phyloP scores from a whole-genome alignment of 1,139 yeast species.

The Geotrichum cucujoidarum region DNA sequence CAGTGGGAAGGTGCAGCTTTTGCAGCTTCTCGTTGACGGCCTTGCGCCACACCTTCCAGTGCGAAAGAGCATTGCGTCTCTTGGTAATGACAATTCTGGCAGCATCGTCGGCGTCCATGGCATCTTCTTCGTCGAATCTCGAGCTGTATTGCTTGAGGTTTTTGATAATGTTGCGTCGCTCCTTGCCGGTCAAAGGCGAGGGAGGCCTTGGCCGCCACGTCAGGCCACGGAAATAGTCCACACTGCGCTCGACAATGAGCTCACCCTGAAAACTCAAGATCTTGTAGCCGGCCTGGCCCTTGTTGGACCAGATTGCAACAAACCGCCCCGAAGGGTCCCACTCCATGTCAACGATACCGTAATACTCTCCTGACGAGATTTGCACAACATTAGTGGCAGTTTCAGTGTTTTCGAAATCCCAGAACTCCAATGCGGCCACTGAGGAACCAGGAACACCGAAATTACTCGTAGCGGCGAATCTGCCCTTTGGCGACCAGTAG shows the following conservation, averaged over 20 bases:
- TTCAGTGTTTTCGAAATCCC: conserved; percentile 60
- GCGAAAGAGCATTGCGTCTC: conserved; percentile 76
- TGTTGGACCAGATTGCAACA: conserved; percentile 75
- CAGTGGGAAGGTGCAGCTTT: conserved; percentile 40
- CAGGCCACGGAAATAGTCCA: conserved; percentile 83
- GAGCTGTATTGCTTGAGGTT: conserved; percentile 85
- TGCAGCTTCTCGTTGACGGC: conserved; percentile 48
- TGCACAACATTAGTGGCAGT: conserved; percentile 48
- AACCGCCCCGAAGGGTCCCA: conserved; percentile 98
- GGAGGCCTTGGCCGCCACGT: conserved; percentile 98
- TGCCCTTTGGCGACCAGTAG: conserved; percentile 89
- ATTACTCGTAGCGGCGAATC: conserved; percentile 77
- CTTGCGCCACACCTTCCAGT: conserved; percentile 81
- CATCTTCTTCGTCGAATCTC: conserved; percentile 91
- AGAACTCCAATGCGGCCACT: conserved; percentile 65
- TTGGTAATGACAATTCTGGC: conserved; percentile 81
- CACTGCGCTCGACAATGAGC: conserved; percentile 64
- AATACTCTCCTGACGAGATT: conserved; percentile 58
- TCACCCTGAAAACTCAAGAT: conserved; percentile 81
- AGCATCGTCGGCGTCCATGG: conserved; percentile 94
- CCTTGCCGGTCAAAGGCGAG: conserved; percentile 66
- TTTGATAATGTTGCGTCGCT: conserved; percentile 85
- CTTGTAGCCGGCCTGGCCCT: conserved; percentile 86
- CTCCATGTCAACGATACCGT: conserved; percentile 75
- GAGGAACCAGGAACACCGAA: conserved; percentile 51